Conservation (phyloP, 805 yeast genomes). For the Candida schatavii region DNA sequence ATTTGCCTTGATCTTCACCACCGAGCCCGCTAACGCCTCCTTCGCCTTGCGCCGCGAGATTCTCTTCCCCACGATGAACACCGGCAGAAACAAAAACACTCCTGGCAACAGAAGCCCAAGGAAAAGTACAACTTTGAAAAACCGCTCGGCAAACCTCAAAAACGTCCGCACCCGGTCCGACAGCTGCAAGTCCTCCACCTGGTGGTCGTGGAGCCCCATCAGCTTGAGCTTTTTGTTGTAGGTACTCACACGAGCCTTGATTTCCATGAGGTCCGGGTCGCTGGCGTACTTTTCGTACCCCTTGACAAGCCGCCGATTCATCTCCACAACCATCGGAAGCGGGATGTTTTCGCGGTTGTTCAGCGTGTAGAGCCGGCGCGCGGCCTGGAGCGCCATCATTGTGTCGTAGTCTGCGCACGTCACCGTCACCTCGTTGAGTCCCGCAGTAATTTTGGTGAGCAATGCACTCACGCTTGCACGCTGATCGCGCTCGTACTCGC, state of each 20-base stretch:
- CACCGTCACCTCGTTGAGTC: slow-evolving; percentile 38
- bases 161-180: slow-evolving; percentile 21
- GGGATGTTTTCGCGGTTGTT: slow-evolving; percentile 34
- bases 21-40: slow-evolving; percentile 37
- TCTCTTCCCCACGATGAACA: slow-evolving; percentile 31
- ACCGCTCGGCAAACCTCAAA: slow-evolving; percentile 22
- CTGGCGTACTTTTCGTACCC: slow-evolving; percentile 35
- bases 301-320: slow-evolving; percentile 36
- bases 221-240: slow-evolving; percentile 30
- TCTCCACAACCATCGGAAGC: slow-evolving; percentile 39
- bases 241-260: slow-evolving; percentile 28
- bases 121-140: slow-evolving; percentile 26
- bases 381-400: slow-evolving; percentile 42
- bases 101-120: slow-evolving; percentile 38
- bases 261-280: slow-evolving; percentile 29
- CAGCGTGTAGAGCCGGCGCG: slow-evolving; percentile 38
- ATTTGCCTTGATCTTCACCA: slow-evolving; percentile 39
- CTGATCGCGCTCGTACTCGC: slow-evolving; percentile 23
- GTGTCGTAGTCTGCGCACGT: slow-evolving; percentile 43
- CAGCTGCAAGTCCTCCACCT: slow-evolving; percentile 29
- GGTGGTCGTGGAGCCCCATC: slow-evolving; percentile 40
- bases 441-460: slow-evolving; percentile 28
- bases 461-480: slow-evolving; percentile 25
- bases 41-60: slow-evolving; percentile 35
- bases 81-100: slow-evolving; percentile 36